Evolutionary conservation across 2,329 filamentous ascomycete genomes (phyloP), one percentile per base, ranked within the genome.

Genomic region (Arthroderma uncinatum): DNA sequence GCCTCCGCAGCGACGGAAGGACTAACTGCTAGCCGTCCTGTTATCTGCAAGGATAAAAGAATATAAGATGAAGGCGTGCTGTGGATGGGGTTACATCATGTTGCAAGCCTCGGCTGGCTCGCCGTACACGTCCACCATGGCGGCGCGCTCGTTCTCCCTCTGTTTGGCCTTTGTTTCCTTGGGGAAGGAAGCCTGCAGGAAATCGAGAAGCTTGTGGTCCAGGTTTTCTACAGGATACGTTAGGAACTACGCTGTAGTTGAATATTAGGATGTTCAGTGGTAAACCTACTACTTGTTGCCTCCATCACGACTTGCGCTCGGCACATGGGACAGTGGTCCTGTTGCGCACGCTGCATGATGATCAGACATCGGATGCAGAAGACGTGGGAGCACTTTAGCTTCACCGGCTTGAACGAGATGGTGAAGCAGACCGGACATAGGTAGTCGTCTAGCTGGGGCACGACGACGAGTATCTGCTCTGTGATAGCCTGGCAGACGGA

Each of bases 291-390:
- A 57, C 81, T 77, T 60, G 86, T 84, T 0, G 89, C 88, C 58
- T 79, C 74, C 74, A 88, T 78, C 9, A 94, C 81, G 0, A 84
- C 86, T 58, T 84, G 79, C 16, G 82, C 79, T 58, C 90, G 79
- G 68, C 89, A 95, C 56, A 93, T 75, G 0, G 89, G 89, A 66
- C 89, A 95, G 54, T 81, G 76, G 37, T 79, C 78, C 66, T 86
- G 83, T 59, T 79, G 77, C 39, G 82, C 80, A 48, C 83, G 82
- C 68, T 93, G 89, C 73, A 95, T 82, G 64, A 87, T 83, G 61
- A 94, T 83, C 53, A 92, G 78, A 67, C 89, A 95, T 2, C 87
- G 79, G 57, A 93, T 92, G 73, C 89, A 95, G 66, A 92, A 91
- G 12, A 91, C 74, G 63, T 93, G 88, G 28, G 79, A 74, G 69